These are phyloP conservation scores for Aureobasidium uvarum DNA, from an alignment of 2,329 filamentous ascomycete genomes.

Conservation along the genomic window DNA sequence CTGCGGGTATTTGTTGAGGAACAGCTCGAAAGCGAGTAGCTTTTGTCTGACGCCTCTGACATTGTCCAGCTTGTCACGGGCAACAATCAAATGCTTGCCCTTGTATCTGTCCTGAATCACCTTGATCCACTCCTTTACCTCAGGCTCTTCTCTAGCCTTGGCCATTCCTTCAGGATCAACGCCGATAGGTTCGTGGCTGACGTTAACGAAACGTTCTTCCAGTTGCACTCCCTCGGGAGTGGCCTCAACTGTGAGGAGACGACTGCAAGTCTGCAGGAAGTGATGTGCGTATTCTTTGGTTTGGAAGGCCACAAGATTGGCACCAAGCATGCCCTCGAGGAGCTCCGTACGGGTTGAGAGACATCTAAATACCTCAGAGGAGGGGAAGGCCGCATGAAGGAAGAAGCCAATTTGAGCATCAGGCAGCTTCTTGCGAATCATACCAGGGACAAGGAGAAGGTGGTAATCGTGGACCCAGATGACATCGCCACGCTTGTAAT, in stretches of 20 bases:
- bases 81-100: conserved; percentile 87
- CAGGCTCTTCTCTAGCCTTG: conserved; percentile 53
- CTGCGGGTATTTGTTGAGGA: conserved; percentile 88
- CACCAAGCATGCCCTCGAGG: conserved; percentile 87
- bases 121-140: conserved; percentile 75
- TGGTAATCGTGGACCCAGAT: conserved; percentile 98
- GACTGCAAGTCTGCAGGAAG: conserved; percentile 93
- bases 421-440: conserved; percentile 86
- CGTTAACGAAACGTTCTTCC: conserved; percentile 90
- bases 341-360: conserved; percentile 82
- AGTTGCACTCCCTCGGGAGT: conserved; percentile 84
- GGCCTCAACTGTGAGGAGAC: conserved; percentile 84
- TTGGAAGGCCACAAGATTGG: conserved; percentile 91
- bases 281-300: conserved; percentile 90
- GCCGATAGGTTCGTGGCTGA: conserved; percentile 80
- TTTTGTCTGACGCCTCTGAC: conserved; percentile 93
- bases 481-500: conserved; percentile 89
- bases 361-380: conserved; percentile 93
- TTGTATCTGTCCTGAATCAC: conserved; percentile 80
- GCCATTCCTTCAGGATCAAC: conserved; percentile 63
- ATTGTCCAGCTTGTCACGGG: conserved; percentile 89
- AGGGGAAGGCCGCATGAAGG: conserved; percentile 91
- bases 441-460: conserved; percentile 78
- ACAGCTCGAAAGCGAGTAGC: conserved; percentile 85
- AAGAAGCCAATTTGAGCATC: conserved; percentile 97